Conservation (phyloP, 2,329 filamentous ascomycete genomes). For the Colletotrichum eremochloae region DNA sequence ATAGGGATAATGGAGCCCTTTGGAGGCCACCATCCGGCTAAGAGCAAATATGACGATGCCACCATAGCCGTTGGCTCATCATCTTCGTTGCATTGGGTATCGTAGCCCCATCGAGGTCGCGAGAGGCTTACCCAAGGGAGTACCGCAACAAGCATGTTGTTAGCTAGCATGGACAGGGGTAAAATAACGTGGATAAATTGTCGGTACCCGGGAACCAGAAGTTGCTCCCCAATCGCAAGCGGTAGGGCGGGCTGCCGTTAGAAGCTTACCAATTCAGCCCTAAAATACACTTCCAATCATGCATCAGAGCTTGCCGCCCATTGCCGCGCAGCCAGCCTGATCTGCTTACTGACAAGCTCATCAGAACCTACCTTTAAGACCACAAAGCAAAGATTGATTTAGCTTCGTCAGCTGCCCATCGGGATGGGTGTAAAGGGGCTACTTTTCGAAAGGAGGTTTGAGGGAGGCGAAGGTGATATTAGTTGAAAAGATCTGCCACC, state of each 20-base stretch:
- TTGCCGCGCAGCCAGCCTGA: background rate
- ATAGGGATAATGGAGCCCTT: background rate
- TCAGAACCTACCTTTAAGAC: background rate
- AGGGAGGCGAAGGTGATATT: background rate
- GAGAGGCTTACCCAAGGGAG: background rate
- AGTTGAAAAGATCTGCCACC: background rate
- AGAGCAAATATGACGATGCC: slow-evolving; percentile 1
- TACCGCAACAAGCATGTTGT: background rate
- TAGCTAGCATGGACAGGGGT: background rate
- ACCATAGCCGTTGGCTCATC: background rate
- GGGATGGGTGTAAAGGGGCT: background rate
- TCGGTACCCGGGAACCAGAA: background rate
- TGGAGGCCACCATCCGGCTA: background rate
- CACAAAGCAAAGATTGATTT: background rate
- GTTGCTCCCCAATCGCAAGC: background rate
- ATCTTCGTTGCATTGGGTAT: background rate
- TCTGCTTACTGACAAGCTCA: background rate
- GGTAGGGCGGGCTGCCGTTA: background rate
- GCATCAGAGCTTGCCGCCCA: slow-evolving; percentile 9
- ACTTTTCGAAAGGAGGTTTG: background rate
- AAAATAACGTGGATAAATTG: too few relatives aligned
- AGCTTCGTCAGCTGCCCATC: background rate
- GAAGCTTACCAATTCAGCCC: slow-evolving; percentile 8
- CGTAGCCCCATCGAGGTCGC: background rate
- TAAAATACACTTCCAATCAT: slow-evolving; percentile 18